Conservation (phyloP, 257 asterid genomes). For the Petunia secreta region DNA sequence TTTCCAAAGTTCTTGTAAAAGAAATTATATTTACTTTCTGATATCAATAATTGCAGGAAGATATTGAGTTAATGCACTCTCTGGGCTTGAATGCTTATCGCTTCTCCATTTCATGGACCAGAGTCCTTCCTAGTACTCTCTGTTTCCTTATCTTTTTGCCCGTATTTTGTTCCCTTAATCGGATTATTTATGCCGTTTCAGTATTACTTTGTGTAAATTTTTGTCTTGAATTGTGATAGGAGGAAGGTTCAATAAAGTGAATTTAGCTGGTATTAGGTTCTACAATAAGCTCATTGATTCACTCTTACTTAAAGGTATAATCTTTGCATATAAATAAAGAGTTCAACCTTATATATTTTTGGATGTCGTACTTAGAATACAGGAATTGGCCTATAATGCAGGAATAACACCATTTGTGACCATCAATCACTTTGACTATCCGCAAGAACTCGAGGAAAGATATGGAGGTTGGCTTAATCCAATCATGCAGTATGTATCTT, state of each 20-base stretch:
- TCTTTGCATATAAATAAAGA: neutral
- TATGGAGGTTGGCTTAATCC: constrained; percentile 81
- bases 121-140: constrained; percentile 75
- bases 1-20: neutral
- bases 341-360: neutral
- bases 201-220: neutral
- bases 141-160: neutral
- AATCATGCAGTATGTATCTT: constrained; percentile 63
- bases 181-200: neutral
- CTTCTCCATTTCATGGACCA: constrained; percentile 84
- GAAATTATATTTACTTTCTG: constrained; percentile 12
- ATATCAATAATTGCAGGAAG: constrained; percentile 50
- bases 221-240: constrained; percentile 44
- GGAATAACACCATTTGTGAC: constrained; percentile 84
- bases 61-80: constrained; percentile 62
- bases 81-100: constrained; percentile 73
- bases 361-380: neutral
- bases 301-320: constrained; percentile 55
- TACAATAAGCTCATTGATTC: constrained; percentile 56
- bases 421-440: constrained; percentile 68
- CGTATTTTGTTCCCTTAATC: neutral
- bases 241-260: constrained; percentile 63
- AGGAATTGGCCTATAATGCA: constrained; percentile 13
- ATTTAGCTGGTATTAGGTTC: constrained; percentile 51
- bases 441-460: constrained; percentile 71